Evolutionary conservation across 2,329 filamentous ascomycete species (phyloP), one percentile per base, ranked within the genome.

Genomic region (Xylariaceae sp.): DNA sequence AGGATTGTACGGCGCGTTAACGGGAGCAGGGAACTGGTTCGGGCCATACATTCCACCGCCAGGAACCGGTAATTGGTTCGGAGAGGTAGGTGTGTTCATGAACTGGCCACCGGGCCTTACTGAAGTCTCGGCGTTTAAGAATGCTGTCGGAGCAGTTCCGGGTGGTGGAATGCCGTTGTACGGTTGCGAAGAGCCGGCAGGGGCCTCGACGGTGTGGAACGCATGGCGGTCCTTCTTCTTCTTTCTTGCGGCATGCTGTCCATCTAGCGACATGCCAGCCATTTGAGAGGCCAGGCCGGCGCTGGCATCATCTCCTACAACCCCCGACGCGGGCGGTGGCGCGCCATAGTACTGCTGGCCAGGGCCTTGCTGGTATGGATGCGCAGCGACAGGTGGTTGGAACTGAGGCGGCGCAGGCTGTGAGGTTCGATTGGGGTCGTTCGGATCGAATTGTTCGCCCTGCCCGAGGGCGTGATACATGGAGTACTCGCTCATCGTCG

Each of bases 221-320:
- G 92, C 93, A 76, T 97, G 93, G 61, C 91, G 85, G 73, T 97
- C 89, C 82, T 96, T 97, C 85, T 96, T 97, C 81, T 92, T 90
- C 74, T 80, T 88, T 72, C 85, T 81, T 59, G 75, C 76, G 2
- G 78, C 77, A 53, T 82, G 73, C 42, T 79, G 77, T 51, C 79
- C 75, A 48, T 81, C 85, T 66, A 96, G 77, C 47, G 81, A 86
- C 82, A 95, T 84, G 61, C 85, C 86, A 48, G 87, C 87, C 87
- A 96, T 88, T 74, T 95, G 91, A 57, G 85, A 82, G 51, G 86
- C 81, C 61, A 91, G 73, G 13, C 78, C 79, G 57, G 71, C 75
- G 13, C 64, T 64, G 67, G 84, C 81, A 59, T 75, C 75, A 39
- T 75, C 74, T 10, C 72, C 74, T 39, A 69, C 70, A 6, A 65